phyloP scores from a whole-genome alignment of 164 flowering plant species.

The Nymphaea colorata region DNA sequence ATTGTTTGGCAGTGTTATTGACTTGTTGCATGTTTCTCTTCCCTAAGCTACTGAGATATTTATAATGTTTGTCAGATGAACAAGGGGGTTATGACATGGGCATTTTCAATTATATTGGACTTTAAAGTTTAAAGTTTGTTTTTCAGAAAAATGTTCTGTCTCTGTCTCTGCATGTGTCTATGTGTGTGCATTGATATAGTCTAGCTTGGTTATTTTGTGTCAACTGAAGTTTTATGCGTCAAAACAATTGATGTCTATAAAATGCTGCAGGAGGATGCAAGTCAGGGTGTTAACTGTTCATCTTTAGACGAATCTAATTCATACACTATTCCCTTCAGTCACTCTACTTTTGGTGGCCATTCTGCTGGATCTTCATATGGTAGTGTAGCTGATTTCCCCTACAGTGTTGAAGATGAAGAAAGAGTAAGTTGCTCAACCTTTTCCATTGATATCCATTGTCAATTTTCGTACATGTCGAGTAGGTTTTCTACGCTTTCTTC shows the following conservation, averaged over 20 bases:
- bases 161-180: no score
- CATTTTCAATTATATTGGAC: no score
- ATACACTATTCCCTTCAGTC: constrained; percentile 6
- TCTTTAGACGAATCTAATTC: background rate
- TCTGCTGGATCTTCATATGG: constrained; percentile 55
- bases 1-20: no score
- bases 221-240: no score
- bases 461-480: background rate
- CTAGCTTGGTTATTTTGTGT: no score
- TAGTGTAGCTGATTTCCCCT: constrained; percentile 54
- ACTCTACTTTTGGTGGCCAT: constrained; percentile 25
- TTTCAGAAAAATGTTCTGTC: no score
- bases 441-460: background rate
- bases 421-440: constrained; percentile 29
- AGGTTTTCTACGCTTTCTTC: background rate
- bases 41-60: no score
- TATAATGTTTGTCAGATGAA: no score
- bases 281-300: background rate
- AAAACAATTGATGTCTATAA: background rate
- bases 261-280: background rate
- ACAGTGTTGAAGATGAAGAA: constrained; percentile 79
- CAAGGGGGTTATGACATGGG: no score
- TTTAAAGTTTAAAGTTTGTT: no score
- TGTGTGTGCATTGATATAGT: no score
- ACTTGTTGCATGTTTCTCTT: no score